phyloP scores from a whole-genome alignment of 345 rosid genomes.

The Cochlearia excelsa region DNA sequence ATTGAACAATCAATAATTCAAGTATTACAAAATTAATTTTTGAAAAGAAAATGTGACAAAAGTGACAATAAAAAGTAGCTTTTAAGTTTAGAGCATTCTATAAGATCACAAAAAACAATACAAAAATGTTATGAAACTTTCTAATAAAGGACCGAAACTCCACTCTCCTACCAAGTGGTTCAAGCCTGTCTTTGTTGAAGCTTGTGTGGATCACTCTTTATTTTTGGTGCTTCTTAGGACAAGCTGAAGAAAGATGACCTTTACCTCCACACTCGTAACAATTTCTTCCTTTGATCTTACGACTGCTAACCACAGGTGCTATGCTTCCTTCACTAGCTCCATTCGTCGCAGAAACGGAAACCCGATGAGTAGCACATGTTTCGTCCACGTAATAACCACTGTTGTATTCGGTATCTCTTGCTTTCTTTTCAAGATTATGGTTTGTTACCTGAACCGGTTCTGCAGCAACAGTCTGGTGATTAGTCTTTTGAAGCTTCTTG shows the following conservation, averaged over 20 bases:
- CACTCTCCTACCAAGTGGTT: slow-evolving; percentile 21
- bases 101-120: slow-evolving; percentile 12
- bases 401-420: slow-evolving; percentile 29
- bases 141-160: slow-evolving; percentile 20
- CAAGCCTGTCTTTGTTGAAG: slow-evolving; percentile 5
- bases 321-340: slow-evolving; percentile 26
- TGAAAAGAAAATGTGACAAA: background rate
- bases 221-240: slow-evolving; percentile 53
- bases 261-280: slow-evolving; percentile 77
- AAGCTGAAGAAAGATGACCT: slow-evolving; percentile 74
- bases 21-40: background rate
- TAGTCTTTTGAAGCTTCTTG: slow-evolving; percentile 41
- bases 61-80: background rate
- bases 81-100: background rate
- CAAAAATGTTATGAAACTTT: background rate
- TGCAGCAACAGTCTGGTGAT: slow-evolving; percentile 45
- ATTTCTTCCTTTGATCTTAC: slow-evolving; percentile 71
- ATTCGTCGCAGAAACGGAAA: background rate
- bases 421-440: slow-evolving; percentile 49
- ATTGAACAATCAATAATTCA: no score
- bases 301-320: slow-evolving; percentile 30
- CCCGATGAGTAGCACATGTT: slow-evolving; percentile 13
- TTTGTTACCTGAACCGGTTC: slow-evolving; percentile 60
- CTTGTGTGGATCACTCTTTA: slow-evolving; percentile 22
- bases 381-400: slow-evolving; percentile 26